Evolutionary conservation across 1,284 basidiomycete genomes (phyloP), one percentile per base, ranked within the genome.

Genomic region (Moesziomyces globuligerus): DNA sequence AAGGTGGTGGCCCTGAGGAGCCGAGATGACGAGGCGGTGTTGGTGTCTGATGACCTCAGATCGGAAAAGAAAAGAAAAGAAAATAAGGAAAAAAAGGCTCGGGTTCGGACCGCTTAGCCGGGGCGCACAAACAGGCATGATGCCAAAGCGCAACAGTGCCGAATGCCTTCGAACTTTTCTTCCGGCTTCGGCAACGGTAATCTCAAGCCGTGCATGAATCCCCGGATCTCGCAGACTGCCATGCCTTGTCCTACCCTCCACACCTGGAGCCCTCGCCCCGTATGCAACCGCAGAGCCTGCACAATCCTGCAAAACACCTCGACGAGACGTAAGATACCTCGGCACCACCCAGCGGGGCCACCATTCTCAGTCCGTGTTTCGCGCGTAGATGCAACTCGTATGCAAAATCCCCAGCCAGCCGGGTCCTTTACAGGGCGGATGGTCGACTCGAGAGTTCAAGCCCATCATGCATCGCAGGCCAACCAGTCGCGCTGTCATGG

Each of bases 141-240:
- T 17, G 10, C 32, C 3, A 17, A 34, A 34, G 32, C 32, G 32
- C 32, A n/a, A n/a, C n/a, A n/a, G n/a, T n/a, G n/a, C n/a, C n/a
- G n/a, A n/a, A n/a, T n/a, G 32, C 32, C 39, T 26, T 50, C 43
- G 61, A 65, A 65, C 42, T 57, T n/a, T 65, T 65, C 61, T 65
- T 65, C 54, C 49, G 26, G 42, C 46, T 57, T 65, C 54, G 48
- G 36, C 40, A 28, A 34, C 32, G 32, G 32, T 18, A 18, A n/a
- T n/a, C 38, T 8, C 15, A 18, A 10, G 21, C 20, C 21, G 8
- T 32, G 38, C 38, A 39, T 39, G 18, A 39, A 20, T 8, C 9
- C 29, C 32, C 32, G 32, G 32, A 34, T 17, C 32, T 17, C 17
- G 32, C 32, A 34, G 32, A 13, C 5, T 34, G 5, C 32, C 26